Evolutionary conservation across 1,139 yeast species (phyloP).

Genomic region (Kodamaea fungicola): DNA sequence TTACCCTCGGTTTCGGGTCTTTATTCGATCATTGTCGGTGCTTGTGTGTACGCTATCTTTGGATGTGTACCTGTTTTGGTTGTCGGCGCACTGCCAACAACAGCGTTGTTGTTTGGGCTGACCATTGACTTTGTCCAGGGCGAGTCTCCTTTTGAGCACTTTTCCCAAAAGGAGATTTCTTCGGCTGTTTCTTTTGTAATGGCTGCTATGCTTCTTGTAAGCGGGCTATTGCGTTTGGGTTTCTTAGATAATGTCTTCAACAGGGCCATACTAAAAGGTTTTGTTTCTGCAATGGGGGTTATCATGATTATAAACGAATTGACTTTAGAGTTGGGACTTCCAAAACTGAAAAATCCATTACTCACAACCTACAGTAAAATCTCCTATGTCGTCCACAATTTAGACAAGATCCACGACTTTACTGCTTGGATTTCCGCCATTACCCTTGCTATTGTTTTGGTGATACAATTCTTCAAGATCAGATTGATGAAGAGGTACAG

Average conservation of each 20-base stretch:
- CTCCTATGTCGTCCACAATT: constrained; percentile 15
- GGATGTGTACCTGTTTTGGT: constrained; percentile 33
- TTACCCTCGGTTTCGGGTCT: constrained; percentile 31
- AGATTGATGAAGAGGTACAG: constrained; percentile 16
- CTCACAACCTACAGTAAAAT: constrained; percentile 22
- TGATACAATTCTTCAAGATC: constrained; percentile 18
- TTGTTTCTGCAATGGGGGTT: constrained; percentile 34
- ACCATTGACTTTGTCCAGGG: constrained; percentile 21
- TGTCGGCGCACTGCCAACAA: constrained; percentile 35
- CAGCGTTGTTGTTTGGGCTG: constrained; percentile 32
- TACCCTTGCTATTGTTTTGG: constrained; percentile 22
- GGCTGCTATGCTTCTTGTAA: constrained; percentile 24
- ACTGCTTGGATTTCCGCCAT: constrained; percentile 21
- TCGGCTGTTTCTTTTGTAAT: constrained; percentile 24
- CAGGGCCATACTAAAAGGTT: constrained; percentile 31
- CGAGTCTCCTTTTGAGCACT: constrained; percentile 11
- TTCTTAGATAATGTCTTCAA: constrained; percentile 31
- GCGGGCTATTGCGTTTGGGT: constrained; percentile 29
- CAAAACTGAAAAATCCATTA: constrained; percentile 20
- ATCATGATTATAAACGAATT: constrained; percentile 33
- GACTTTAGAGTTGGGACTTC: constrained; percentile 27
- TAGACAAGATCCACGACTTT: constrained; percentile 16
- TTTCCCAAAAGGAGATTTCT: constrained; percentile 22
- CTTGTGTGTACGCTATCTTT: constrained; percentile 25
- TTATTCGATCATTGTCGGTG: constrained; percentile 27